phyloP scores from a whole-genome alignment of 192 early-diverging fungal genomes.

The Podila verticillata region DNA sequence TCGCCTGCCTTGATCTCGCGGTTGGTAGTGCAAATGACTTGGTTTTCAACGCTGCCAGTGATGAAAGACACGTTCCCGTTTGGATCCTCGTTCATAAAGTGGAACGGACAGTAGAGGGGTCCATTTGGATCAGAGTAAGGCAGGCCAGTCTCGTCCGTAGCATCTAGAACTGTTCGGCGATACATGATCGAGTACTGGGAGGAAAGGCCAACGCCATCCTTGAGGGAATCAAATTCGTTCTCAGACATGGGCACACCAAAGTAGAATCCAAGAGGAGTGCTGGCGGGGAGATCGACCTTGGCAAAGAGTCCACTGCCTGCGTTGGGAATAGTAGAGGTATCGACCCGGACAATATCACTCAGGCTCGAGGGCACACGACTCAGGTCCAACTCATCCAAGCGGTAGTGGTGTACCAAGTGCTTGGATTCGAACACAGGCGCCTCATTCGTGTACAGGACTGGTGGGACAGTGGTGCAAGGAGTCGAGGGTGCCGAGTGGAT shows the following conservation, averaged over 20 bases:
- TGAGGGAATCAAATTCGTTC: slow-evolving; percentile 90
- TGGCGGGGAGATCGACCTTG: slow-evolving; percentile 71
- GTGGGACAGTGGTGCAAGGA: not conserved
- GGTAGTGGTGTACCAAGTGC: not conserved
- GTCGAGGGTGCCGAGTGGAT: slow-evolving; percentile 1
- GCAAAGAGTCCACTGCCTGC: slow-evolving; percentile 86
- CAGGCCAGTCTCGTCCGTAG: slow-evolving; percentile 82
- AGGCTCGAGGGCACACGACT: slow-evolving; percentile 63
- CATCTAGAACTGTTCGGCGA: slow-evolving; percentile 89
- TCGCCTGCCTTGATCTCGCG: slow-evolving; percentile 75
- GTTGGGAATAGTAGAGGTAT: slow-evolving; percentile 67
- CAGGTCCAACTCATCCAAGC: slow-evolving; percentile 57
- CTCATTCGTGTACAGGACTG: not conserved
- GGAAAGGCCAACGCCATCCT: slow-evolving; percentile 80
- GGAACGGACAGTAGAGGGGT: slow-evolving; percentile 83
- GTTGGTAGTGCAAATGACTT: slow-evolving; percentile 85
- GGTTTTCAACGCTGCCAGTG: slow-evolving; percentile 84
- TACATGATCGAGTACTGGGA: slow-evolving; percentile 93
- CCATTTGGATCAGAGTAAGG: slow-evolving; percentile 75
- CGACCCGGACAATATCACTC: slow-evolving; percentile 72
- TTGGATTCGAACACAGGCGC: not conserved
- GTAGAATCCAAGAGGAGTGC: slow-evolving; percentile 88
- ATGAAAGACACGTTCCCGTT: slow-evolving; percentile 79
- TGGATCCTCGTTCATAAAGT: slow-evolving; percentile 84
- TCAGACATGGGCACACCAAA: slow-evolving; percentile 97